Evolutionary conservation across 2,329 filamentous ascomycete genomes (phyloP).

Genomic region (Leptographium wingfieldii): DNA sequence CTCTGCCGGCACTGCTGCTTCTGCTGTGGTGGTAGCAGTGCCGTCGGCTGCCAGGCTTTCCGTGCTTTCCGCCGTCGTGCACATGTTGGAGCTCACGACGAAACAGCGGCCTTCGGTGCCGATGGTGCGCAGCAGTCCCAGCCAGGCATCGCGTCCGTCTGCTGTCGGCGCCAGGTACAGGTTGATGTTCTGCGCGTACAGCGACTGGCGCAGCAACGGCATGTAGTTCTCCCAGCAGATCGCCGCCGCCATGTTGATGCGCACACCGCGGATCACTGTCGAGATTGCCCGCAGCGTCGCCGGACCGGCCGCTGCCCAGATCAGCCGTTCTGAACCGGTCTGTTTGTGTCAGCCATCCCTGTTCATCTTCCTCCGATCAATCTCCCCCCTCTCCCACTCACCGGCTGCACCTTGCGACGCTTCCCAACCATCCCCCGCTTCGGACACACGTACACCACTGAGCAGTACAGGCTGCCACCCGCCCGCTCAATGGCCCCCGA

Average conservation of each 20-base stretch:
- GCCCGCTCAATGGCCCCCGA: conserved; percentile 68
- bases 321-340: conserved; percentile 68
- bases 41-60: background rate
- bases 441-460: conserved; percentile 72
- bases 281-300: conserved; percentile 67
- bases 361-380: too few relatives aligned
- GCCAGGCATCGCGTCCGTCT: conserved; percentile 73
- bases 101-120: conserved; percentile 74
- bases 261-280: conserved; percentile 66
- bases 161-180: conserved; percentile 85
- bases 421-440: conserved; percentile 63
- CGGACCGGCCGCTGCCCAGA: conserved; percentile 80
- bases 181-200: conserved; percentile 87
- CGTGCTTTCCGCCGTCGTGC: conserved; percentile 32
- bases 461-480: conserved; percentile 75
- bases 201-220: conserved; percentile 69
- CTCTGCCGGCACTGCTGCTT: background rate
- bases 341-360: conserved; percentile 15
- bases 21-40: background rate
- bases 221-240: conserved; percentile 98
- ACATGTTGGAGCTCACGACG: conserved; percentile 79
- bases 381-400: conserved; percentile 24
- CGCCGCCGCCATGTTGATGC: conserved; percentile 68
- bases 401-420: conserved; percentile 83
- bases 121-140: conserved; percentile 68